Evolutionary conservation across 2,329 filamentous ascomycete genomes (phyloP).

Genomic region (Apiospora koreana): DNA sequence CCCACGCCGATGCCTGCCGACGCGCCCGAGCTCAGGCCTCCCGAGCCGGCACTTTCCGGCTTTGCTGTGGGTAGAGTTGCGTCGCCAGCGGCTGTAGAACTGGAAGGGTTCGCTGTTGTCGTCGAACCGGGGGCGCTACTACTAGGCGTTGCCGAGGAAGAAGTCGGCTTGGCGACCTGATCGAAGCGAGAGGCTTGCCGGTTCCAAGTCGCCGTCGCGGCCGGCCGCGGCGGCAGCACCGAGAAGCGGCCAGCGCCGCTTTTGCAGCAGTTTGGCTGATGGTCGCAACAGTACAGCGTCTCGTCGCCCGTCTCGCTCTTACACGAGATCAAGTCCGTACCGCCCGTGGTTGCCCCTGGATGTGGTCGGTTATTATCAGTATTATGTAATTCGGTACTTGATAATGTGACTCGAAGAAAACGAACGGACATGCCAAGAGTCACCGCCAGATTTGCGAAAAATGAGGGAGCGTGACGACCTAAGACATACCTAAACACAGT

Average conservation of each 20-base stretch:
- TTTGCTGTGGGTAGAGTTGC: conserved; percentile 18
- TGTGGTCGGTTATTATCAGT: not conserved
- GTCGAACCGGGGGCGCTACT: too few relatives aligned
- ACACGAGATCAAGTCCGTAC: conserved; percentile 28
- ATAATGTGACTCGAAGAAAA: too few relatives aligned
- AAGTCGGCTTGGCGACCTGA: too few relatives aligned
- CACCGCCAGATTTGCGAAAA: too few relatives aligned
- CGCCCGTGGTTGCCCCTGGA: conserved; percentile 23
- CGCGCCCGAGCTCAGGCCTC: not conserved
- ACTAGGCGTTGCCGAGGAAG: too few relatives aligned
- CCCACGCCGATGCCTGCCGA: not conserved
- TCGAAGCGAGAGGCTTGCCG: not conserved
- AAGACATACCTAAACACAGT: not conserved
- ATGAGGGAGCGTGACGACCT: too few relatives aligned
- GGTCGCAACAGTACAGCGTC: conserved; percentile 28
- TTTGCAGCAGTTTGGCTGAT: conserved; percentile 24
- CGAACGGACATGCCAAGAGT: too few relatives aligned
- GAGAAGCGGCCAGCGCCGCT: conserved; percentile 28
- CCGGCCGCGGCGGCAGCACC: conserved; percentile 23
- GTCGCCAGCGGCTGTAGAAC: not conserved
- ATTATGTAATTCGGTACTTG: too few relatives aligned
- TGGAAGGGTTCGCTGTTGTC: too few relatives aligned
- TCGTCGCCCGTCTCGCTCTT: conserved; percentile 25
- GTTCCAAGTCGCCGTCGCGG: not conserved
- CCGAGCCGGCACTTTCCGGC: too few relatives aligned